phyloP scores from a whole-genome alignment of 352 stramenopile species.

The Globisporangium yorkense region DNA sequence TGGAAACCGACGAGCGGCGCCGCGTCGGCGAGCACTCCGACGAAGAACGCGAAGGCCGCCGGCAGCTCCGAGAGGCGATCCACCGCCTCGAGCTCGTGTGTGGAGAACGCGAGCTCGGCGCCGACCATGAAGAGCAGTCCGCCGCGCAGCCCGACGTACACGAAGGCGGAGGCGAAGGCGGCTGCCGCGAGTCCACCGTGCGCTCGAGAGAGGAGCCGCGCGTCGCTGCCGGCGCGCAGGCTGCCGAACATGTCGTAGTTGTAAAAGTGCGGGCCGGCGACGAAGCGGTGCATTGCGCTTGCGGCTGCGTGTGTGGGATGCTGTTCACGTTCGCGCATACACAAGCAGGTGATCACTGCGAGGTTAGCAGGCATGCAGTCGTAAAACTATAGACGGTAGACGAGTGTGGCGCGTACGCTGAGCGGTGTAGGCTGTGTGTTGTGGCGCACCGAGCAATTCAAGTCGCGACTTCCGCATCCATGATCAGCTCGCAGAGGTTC shows the following conservation, averaged over 20 bases:
- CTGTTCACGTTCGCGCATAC: too few relatives aligned
- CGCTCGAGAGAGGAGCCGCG: constrained; percentile 8
- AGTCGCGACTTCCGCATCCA: background rate
- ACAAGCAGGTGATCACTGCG: background rate
- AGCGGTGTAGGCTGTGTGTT: too few relatives aligned
- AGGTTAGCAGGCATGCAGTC: background rate
- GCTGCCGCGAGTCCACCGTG: constrained; percentile 15
- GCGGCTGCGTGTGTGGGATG: background rate
- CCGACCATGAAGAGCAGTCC: constrained; percentile 13
- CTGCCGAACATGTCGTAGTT: constrained; percentile 21
- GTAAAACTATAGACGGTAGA: too few relatives aligned
- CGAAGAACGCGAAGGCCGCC: constrained; percentile 52
- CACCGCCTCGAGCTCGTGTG: constrained; percentile 14
- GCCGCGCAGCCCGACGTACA: constrained; percentile 15
- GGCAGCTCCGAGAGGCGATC: constrained; percentile 37
- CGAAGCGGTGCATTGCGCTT: constrained; percentile 11
- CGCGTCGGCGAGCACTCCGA: constrained; percentile 60
- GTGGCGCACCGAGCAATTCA: background rate
- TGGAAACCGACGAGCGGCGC: constrained; percentile 55
- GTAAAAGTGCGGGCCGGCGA: constrained; percentile 19
- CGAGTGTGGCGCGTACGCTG: background rate
- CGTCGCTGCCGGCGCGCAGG: constrained; percentile 12
- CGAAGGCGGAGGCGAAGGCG: constrained; percentile 14
- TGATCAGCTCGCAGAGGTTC: constrained; percentile 1
- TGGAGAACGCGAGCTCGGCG: constrained; percentile 8